Percentiles rank a stretch among this genome's conserved stretches.
Evolutionary conservation across 2,329 filamentous ascomycete species (phyloP).

Genomic region (Dactylellina drechsleri): DNA sequence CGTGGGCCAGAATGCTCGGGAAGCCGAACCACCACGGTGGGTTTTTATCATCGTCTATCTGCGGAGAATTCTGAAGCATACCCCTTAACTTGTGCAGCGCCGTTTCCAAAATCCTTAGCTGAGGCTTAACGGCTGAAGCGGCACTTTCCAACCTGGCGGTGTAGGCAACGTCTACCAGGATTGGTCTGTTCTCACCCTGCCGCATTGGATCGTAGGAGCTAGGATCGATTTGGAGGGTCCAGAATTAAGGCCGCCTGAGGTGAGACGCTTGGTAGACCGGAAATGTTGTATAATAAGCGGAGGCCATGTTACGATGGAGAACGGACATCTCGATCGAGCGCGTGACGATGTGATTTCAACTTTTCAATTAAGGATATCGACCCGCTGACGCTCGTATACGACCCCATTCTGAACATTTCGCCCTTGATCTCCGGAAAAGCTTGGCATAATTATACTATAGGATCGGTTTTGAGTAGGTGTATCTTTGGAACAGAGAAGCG

Average conservation of each 20-base stretch:
- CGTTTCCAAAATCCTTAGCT: neutral
- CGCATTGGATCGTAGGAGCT: constrained; percentile 3
- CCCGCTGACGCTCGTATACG: neutral
- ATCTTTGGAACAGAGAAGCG: neutral
- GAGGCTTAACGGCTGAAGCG: constrained; percentile 4
- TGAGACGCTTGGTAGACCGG: constrained; percentile 8
- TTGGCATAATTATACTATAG: neutral
- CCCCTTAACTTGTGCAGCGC: neutral
- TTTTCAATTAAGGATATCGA: constrained; percentile 6
- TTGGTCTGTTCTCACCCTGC: neutral
- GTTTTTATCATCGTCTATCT: constrained; percentile 31
- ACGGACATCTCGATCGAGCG: neutral
- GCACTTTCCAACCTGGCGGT: neutral
- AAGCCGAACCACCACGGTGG: constrained; percentile 28
- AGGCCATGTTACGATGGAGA: constrained; percentile 5
- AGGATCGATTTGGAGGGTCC: constrained; percentile 2
- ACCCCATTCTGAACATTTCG: constrained; percentile 2
- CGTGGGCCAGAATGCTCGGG: constrained; percentile 19
- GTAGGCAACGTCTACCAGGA: neutral
- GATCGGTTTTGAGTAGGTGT: constrained; percentile 4
- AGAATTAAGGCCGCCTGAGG: too few relatives aligned
- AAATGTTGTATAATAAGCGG: constrained; percentile 16
- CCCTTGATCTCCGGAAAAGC: constrained; percentile 4
- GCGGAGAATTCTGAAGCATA: constrained; percentile 25
- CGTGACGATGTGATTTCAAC: constrained; percentile 7